Evolutionary conservation across 345 rosid species (phyloP).

Genomic region (Cardiospermum halicacabum): DNA sequence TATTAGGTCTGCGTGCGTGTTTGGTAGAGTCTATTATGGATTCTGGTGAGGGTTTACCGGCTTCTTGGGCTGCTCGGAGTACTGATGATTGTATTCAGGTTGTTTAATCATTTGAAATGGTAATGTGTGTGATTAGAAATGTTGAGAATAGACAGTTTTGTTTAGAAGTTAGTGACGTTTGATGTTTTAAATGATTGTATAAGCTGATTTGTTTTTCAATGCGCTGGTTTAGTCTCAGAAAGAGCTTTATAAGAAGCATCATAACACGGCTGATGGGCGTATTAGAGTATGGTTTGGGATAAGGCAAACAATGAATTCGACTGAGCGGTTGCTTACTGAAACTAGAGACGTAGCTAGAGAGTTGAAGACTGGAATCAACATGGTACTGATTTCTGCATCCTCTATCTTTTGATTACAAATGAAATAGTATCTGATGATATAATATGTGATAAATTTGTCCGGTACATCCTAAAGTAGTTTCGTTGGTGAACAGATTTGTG

Average conservation of each 20-base stretch:
- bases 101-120: not conserved
- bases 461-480: not conserved
- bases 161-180: not conserved
- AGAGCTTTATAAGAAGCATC: slow-evolving; percentile 51
- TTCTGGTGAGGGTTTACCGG: slow-evolving; percentile 58
- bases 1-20: slow-evolving; percentile 64
- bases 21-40: slow-evolving; percentile 59
- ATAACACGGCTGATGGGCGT: slow-evolving; percentile 63
- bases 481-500: not conserved
- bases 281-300: slow-evolving; percentile 67
- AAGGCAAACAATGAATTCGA: slow-evolving; percentile 63
- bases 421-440: not conserved
- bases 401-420: not conserved
- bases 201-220: slow-evolving; percentile 15
- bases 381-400: slow-evolving; percentile 35
- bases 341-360: slow-evolving; percentile 55
- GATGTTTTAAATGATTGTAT: not conserved
- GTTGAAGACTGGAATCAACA: slow-evolving; percentile 63
- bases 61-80: slow-evolving; percentile 51
- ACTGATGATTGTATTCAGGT: slow-evolving; percentile 62
- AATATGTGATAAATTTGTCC: not conserved
- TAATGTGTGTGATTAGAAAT: not conserved
- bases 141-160: no score
- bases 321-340: slow-evolving; percentile 49
- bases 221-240: slow-evolving; percentile 50